phyloP scores from a whole-genome alignment of 2,329 filamentous ascomycete species.

The Ceratocystis papillata region DNA sequence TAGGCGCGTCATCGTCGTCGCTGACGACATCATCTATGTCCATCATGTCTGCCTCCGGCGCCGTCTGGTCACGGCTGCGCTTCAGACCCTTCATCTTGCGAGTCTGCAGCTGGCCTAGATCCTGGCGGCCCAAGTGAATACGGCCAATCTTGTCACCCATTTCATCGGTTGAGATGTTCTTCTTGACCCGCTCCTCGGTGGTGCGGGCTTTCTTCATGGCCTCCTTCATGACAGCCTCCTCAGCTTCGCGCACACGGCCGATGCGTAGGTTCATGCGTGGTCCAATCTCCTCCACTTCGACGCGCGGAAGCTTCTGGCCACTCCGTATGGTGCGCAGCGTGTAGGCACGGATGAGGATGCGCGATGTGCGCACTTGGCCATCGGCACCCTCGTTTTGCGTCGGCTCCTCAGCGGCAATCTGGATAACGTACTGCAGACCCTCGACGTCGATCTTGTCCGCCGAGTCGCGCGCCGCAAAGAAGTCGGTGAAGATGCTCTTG shows the following conservation, averaged over 20 bases:
- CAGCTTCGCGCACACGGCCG: conserved; percentile 68
- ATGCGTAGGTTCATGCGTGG: conserved; percentile 86
- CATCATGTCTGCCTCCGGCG: conserved; percentile 37
- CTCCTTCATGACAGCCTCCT: conserved; percentile 72
- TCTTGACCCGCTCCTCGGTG: conserved; percentile 70
- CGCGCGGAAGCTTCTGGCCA: conserved; percentile 74
- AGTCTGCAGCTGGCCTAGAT: conserved; percentile 77
- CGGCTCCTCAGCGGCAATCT: conserved; percentile 62
- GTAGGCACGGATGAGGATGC: conserved; percentile 65
- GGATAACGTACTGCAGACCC: conserved; percentile 82
- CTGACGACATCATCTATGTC: conserved; percentile 31
- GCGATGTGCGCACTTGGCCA: conserved; percentile 39
- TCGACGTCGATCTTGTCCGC: conserved; percentile 83
- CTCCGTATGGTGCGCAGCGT: conserved; percentile 76
- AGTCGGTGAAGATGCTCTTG: conserved; percentile 78
- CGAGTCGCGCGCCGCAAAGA: conserved; percentile 72
- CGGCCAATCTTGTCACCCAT: conserved; percentile 96
- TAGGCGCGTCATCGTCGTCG: conserved; percentile 30
- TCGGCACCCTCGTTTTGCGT: conserved; percentile 33
- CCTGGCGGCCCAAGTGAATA: conserved; percentile 83
- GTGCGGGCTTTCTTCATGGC: conserved; percentile 77
- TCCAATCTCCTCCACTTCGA: conserved; percentile 92
- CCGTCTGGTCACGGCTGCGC: conserved; percentile 56
- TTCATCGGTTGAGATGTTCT: conserved; percentile 84
- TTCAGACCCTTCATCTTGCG: conserved; percentile 99